Percentiles rank a stretch among this genome's conserved stretches.
Evolutionary conservation across 441 rosid genomes (phyloP).

Genomic region (Syzygium syzygioides): DNA sequence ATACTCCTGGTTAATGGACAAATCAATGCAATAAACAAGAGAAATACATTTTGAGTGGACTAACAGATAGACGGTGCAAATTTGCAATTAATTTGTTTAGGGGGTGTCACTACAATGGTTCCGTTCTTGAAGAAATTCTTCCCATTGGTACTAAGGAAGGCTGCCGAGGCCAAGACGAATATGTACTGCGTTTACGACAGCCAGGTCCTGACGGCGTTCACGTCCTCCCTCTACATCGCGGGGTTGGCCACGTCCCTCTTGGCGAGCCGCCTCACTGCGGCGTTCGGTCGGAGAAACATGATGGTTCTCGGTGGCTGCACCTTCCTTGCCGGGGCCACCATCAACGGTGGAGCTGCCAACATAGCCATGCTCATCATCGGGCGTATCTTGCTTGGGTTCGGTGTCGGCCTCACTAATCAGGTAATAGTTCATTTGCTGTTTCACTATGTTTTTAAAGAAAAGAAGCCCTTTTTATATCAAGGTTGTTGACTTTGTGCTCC

Average conservation of each 20-base stretch:
- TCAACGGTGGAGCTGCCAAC: conserved; percentile 54
- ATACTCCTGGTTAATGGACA: not conserved
- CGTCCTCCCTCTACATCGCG: conserved; percentile 68
- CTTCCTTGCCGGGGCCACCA: conserved; percentile 55
- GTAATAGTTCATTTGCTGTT: conserved; percentile 12
- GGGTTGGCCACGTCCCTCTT: conserved; percentile 55
- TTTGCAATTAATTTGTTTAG: conserved; percentile 15
- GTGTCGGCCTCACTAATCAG: conserved; percentile 86
- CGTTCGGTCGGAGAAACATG: conserved; percentile 50
- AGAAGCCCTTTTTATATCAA: not conserved
- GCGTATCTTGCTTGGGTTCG: conserved; percentile 72
- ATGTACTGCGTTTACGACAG: conserved; percentile 55
- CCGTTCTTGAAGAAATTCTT: conserved; percentile 71
- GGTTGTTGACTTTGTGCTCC: not conserved
- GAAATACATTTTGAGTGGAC: not conserved
- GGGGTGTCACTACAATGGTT: conserved; percentile 75
- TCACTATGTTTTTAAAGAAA: not conserved
- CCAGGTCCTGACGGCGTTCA: conserved; percentile 55
- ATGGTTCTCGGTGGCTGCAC: conserved; percentile 63
- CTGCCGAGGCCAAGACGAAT: conserved; percentile 38
- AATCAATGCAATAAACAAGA: not conserved
- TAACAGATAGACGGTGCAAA: not conserved
- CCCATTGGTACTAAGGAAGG: conserved; percentile 45
- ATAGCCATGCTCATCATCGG: conserved; percentile 65
- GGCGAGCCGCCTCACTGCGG: conserved; percentile 50